phyloP scores from a whole-genome alignment of 169 alveolate genomes.

The Sarcocystis neurona region DNA sequence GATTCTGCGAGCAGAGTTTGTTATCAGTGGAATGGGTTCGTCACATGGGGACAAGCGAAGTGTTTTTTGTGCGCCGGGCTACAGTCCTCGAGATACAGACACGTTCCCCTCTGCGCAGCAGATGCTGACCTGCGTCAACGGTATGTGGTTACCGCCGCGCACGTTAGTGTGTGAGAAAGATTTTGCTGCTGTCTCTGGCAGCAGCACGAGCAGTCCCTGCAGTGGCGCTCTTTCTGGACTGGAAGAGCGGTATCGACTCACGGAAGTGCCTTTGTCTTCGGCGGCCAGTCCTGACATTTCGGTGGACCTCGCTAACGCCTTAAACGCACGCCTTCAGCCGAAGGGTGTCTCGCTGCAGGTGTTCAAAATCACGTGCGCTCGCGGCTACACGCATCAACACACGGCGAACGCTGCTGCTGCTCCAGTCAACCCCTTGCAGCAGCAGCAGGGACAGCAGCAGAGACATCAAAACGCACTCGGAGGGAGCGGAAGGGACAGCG shows the following conservation, averaged over 20 bases:
- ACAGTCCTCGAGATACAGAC: constrained; percentile 9
- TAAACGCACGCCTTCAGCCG: constrained; percentile 36
- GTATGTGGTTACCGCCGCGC: constrained; percentile 46
- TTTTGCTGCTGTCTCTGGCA: constrained; percentile 37
- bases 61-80: constrained; percentile 53
- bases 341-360: constrained; percentile 48
- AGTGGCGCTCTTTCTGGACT: constrained; percentile 47
- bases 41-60: constrained; percentile 42
- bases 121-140: constrained; percentile 51
- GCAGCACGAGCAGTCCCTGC: constrained; percentile 53
- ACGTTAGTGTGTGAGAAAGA: constrained; percentile 50
- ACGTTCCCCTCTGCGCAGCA: constrained; percentile 16
- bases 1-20: constrained; percentile 47
- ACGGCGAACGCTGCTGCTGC: no score
- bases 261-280: constrained; percentile 11
- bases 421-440: not conserved
- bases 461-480: not conserved
- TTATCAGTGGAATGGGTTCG: constrained; percentile 49
- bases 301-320: constrained; percentile 43
- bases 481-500: not conserved
- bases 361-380: constrained; percentile 47
- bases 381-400: constrained; percentile 51
- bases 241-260: constrained; percentile 6
- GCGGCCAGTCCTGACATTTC: constrained; percentile 4
- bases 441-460: not conserved